Conservation (phyloP, 2,329 filamentous ascomycete genomes). For the Sporothrix curviconia region DNA sequence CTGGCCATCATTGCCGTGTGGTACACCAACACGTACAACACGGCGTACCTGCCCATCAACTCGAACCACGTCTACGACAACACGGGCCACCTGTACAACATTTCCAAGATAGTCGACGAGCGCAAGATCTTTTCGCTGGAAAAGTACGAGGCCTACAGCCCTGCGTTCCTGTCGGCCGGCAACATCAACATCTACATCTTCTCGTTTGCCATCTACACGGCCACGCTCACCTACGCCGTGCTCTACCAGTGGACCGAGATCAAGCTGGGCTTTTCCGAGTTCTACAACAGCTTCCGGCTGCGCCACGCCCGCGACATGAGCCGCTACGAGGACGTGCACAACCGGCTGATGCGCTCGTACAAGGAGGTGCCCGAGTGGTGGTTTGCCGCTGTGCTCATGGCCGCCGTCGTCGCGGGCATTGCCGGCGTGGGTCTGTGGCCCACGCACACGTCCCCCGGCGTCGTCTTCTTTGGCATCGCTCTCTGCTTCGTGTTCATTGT, state of each 20-base stretch:
- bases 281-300: conserved; percentile 5
- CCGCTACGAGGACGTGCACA: conserved; percentile 34
- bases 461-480: conserved; percentile 44
- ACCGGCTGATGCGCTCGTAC: conserved; percentile 41
- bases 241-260: conserved; percentile 32
- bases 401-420: conserved; percentile 40
- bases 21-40: conserved; percentile 53
- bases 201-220: conserved; percentile 50
- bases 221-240: conserved; percentile 43
- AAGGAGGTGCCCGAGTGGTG: conserved; percentile 49
- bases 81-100: conserved; percentile 41
- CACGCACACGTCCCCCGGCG: conserved; percentile 44
- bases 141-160: conserved; percentile 45
- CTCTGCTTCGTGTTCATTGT: conserved; percentile 46
- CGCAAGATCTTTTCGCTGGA: conserved; percentile 27
- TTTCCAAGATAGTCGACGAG: conserved; percentile 35
- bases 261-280: conserved; percentile 13
- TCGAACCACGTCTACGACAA: conserved; percentile 46
- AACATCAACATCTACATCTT: conserved; percentile 48
- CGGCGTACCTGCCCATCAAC: conserved; percentile 45
- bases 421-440: conserved; percentile 42
- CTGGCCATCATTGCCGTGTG: conserved; percentile 51
- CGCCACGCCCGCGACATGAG: background rate
- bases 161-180: conserved; percentile 44
- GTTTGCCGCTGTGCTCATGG: conserved; percentile 38